Evolutionary conservation across 805 yeast species (phyloP).

Genomic region (Metschnikowia lachancei): DNA sequence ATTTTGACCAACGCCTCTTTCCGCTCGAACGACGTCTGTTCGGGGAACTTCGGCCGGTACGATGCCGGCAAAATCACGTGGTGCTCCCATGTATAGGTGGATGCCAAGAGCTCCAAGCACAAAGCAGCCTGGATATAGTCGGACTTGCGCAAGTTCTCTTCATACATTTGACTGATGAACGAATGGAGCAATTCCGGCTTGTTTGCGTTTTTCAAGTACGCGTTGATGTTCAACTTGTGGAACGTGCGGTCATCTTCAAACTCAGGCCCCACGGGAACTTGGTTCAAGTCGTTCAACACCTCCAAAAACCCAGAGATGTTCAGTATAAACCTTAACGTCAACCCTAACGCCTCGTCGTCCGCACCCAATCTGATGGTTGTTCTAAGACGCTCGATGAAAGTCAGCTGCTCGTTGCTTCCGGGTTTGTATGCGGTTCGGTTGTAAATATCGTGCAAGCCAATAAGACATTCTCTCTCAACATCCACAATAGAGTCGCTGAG

Average conservation of each 20-base stretch:
- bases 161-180: conserved; percentile 73
- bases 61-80: conserved; percentile 54
- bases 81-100: conserved; percentile 72
- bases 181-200: conserved; percentile 77
- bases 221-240: conserved; percentile 71
- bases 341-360: conserved; percentile 60
- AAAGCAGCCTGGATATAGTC: conserved; percentile 82
- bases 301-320: conserved; percentile 60
- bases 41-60: conserved; percentile 69
- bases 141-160: conserved; percentile 54
- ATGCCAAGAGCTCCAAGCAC: conserved; percentile 71
- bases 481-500: conserved; percentile 56
- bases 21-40: conserved; percentile 75
- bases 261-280: conserved; percentile 77
- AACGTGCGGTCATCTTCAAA: conserved; percentile 85
- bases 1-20: conserved; percentile 68
- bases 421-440: conserved; percentile 58
- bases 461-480: conserved; percentile 59
- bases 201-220: conserved; percentile 72
- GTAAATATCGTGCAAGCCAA: conserved; percentile 64
- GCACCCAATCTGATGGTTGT: conserved; percentile 51
- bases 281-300: conserved; percentile 61
- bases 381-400: conserved; percentile 51
- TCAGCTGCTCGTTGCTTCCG: conserved; percentile 49
- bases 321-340: conserved; percentile 50